These are phyloP conservation scores for Fusarium subglutinans DNA, from an alignment of 2,329 filamentous ascomycete species.

Conservation along the genomic window DNA sequence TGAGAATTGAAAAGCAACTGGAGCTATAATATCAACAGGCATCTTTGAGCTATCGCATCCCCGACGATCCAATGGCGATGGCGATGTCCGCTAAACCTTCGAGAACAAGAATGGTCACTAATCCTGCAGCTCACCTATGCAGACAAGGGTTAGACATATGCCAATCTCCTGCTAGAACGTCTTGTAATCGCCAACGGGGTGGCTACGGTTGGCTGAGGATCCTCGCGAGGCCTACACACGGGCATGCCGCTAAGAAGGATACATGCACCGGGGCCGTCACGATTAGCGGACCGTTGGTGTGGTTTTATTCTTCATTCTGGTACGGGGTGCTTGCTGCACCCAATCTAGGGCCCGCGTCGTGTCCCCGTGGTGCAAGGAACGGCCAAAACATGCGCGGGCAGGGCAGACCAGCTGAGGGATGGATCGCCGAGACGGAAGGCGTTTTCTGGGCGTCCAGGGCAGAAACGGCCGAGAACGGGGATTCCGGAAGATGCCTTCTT, in stretches of 20 bases:
- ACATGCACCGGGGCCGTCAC: constrained; percentile 16
- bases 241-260: constrained; percentile 3
- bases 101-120: not conserved
- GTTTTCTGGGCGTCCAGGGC: constrained; percentile 1
- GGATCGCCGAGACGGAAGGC: constrained; percentile 9
- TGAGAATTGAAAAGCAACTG: not conserved
- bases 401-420: not conserved
- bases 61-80: not conserved
- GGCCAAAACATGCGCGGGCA: constrained; percentile 5
- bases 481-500: constrained; percentile 11
- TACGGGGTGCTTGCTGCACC: not conserved
- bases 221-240: not conserved
- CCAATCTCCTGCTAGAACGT: not conserved
- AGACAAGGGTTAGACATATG: not conserved
- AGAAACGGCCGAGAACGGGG: constrained; percentile 14
- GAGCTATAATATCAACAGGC: not conserved
- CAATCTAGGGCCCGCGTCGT: constrained; percentile 11
- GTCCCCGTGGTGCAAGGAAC: constrained; percentile 32
- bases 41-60: not conserved
- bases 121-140: not conserved
- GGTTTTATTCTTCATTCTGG: not conserved
- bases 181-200: constrained; percentile 13
- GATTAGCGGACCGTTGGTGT: constrained; percentile 10
- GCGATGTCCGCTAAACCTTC: not conserved
- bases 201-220: constrained; percentile 16